These are phyloP conservation scores for Helenozyma baotianmanensis DNA, from an alignment of 805 yeast genomes.

Conservation along the genomic window DNA sequence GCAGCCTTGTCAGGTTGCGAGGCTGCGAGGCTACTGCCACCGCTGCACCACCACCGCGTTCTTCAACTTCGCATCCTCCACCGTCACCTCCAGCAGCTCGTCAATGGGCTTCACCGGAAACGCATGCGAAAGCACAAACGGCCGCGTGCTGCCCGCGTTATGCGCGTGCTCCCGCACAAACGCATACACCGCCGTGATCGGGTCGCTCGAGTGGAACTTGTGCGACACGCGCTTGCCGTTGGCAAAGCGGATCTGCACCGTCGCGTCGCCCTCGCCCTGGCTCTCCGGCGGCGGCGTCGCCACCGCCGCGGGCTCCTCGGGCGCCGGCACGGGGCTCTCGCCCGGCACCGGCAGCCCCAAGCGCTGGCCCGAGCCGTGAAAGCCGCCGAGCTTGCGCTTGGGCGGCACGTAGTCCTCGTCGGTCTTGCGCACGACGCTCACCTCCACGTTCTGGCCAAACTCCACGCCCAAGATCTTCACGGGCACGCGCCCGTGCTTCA, in stretches of 20 bases:
- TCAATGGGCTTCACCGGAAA: slow-evolving; percentile 77
- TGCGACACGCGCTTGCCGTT: slow-evolving; percentile 69
- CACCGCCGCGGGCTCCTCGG: slow-evolving; percentile 11
- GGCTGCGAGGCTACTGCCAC: too few relatives aligned
- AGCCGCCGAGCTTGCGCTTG: slow-evolving; percentile 58
- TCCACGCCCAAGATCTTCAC: slow-evolving; percentile 73
- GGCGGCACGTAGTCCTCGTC: slow-evolving; percentile 82
- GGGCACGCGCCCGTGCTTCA: slow-evolving; percentile 91
- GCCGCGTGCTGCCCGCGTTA: slow-evolving; percentile 42
- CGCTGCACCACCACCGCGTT: slow-evolving; percentile 90
- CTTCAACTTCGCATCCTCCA: slow-evolving; percentile 70
- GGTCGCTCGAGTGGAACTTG: slow-evolving; percentile 59
- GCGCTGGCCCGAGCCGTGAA: slow-evolving; percentile 75
- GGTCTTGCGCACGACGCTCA: slow-evolving; percentile 70
- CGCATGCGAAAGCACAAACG: slow-evolving; percentile 67
- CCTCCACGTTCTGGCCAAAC: slow-evolving; percentile 91
- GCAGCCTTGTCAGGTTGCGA: too few relatives aligned
- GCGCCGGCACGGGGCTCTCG: slow-evolving; percentile 31
- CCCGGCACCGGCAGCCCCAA: slow-evolving; percentile 89
- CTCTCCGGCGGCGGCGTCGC: slow-evolving; percentile 8
- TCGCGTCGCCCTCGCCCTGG: slow-evolving; percentile 55
- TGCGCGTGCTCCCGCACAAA: slow-evolving; percentile 49
- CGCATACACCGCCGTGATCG: slow-evolving; percentile 63
- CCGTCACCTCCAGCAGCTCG: slow-evolving; percentile 45
- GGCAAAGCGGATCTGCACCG: slow-evolving; percentile 79